Conservation (phyloP, 495 filamentous ascomycete species). For the Aspergillus ostianus region DNA sequence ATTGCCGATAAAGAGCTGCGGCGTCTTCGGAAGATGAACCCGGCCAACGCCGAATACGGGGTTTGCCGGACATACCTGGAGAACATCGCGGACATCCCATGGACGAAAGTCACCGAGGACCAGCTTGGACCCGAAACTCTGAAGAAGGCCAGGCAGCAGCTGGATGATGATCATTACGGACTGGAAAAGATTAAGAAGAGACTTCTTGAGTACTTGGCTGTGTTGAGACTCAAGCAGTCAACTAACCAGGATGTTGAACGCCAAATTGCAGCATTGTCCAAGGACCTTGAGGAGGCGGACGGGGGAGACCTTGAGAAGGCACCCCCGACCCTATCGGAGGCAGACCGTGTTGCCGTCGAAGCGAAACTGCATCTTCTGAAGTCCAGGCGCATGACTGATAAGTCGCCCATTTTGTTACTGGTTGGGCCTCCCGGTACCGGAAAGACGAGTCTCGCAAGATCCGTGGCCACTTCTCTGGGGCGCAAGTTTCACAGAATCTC, state of each 20-base stretch:
- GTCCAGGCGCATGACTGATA: slow-evolving; percentile 80
- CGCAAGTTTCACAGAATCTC: slow-evolving; percentile 98
- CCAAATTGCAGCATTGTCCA: slow-evolving; percentile 66
- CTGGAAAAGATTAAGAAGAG: slow-evolving; percentile 97
- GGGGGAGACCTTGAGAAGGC: slow-evolving; percentile 43
- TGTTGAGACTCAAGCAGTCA: slow-evolving; percentile 88
- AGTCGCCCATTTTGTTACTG: slow-evolving; percentile 91
- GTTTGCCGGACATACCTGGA: slow-evolving; percentile 94
- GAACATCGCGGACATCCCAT: slow-evolving; percentile 91
- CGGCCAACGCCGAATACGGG: slow-evolving; percentile 91
- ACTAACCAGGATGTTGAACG: slow-evolving; percentile 77
- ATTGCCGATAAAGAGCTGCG: slow-evolving; percentile 87
- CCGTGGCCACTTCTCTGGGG: slow-evolving; percentile 85
- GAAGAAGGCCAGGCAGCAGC: slow-evolving; percentile 75
- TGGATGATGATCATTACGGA: slow-evolving; percentile 96
- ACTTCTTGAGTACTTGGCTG: slow-evolving; percentile 91
- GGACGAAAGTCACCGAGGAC: slow-evolving; percentile 83
- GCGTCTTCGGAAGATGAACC: slow-evolving; percentile 90
- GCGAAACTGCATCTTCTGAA: slow-evolving; percentile 67
- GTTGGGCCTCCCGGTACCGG: slow-evolving; percentile 94
- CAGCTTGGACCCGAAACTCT: slow-evolving; percentile 81
- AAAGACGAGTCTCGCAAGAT: slow-evolving; percentile 94
- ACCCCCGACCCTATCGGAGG: slow-evolving; percentile 32
- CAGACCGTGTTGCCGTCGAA: slow-evolving; percentile 46
- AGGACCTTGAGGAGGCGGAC: slow-evolving; percentile 51